phyloP scores from a whole-genome alignment of 306 rosid species.

The Cucumis melo region DNA sequence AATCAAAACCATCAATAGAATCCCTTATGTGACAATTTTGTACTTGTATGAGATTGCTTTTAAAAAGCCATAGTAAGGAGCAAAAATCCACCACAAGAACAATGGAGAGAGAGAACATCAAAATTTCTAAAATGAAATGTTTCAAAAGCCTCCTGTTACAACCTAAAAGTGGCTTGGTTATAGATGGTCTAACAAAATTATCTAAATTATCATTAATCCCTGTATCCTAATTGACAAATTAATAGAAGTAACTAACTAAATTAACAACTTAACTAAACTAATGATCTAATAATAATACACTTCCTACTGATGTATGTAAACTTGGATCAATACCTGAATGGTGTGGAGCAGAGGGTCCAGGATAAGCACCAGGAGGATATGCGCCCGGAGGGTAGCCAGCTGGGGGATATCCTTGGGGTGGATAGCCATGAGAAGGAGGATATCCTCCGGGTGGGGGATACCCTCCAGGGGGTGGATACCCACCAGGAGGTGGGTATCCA shows the following conservation, averaged over 20 bases:
- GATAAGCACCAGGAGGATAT: slow-evolving; percentile 40
- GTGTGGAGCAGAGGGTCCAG: slow-evolving; percentile 32
- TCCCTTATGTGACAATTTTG: not conserved
- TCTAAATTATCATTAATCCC: not conserved
- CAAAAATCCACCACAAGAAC: not conserved
- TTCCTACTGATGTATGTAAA: not conserved
- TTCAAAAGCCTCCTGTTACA: not conserved
- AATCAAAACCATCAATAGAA: not conserved
- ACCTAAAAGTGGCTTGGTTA: not conserved
- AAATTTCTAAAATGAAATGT: not conserved
- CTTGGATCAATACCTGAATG: slow-evolving; percentile 17
- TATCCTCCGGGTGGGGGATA: slow-evolving; percentile 17
- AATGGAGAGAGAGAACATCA: not conserved
- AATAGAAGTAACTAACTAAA: not conserved
- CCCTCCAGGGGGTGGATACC: slow-evolving; percentile 22
- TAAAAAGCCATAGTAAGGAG: not conserved
- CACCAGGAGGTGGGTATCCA: slow-evolving; percentile 20
- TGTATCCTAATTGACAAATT: not conserved
- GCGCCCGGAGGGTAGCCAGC: slow-evolving; percentile 43
- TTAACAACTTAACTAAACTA: not conserved
- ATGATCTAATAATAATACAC: not conserved
- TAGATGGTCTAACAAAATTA: not conserved
- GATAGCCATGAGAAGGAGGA: not conserved
- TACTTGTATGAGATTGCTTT: not conserved
- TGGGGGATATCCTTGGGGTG: not conserved